These are phyloP conservation scores for Heterobasidion parviporum DNA, from an alignment of 1,284 basidiomycete species.

Conservation along the genomic window DNA sequence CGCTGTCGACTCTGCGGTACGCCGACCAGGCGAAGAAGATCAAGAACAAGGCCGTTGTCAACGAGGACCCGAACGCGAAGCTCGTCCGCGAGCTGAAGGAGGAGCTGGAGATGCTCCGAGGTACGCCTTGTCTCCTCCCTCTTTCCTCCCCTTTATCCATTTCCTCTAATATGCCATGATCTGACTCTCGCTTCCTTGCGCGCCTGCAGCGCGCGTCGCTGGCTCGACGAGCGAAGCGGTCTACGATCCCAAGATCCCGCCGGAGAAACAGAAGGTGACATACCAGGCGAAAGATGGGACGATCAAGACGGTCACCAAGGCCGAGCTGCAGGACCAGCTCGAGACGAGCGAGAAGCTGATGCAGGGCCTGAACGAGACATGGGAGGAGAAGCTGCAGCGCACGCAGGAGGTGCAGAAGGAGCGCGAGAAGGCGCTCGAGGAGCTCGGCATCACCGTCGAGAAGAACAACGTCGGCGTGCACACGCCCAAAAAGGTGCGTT, in stretches of 20 bases:
- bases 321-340: conserved; percentile 94
- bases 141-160: not conserved
- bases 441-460: conserved; percentile 95
- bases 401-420: conserved; percentile 95
- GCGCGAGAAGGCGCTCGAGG: conserved; percentile 94
- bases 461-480: conserved; percentile 94
- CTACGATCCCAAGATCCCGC: conserved; percentile 85
- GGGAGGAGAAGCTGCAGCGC: conserved; percentile 92
- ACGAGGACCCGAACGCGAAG: conserved; percentile 98
- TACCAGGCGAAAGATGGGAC: conserved; percentile 92
- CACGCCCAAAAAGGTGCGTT: conserved; percentile 87
- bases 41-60: conserved; percentile 98
- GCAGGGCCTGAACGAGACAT: conserved; percentile 93
- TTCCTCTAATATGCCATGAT: not conserved
- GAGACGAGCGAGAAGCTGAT: conserved; percentile 96
- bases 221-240: conserved; percentile 62
- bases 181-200: not conserved
- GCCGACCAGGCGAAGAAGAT: conserved; percentile 99
- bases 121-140: conserved; percentile 31
- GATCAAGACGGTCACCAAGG: conserved; percentile 93
- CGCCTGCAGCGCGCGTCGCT: conserved; percentile 55
- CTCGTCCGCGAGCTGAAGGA: conserved; percentile 97
- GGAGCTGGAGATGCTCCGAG: conserved; percentile 84
- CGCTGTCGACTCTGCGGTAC: conserved; percentile 89
- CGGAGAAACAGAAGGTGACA: conserved; percentile 92